Evolutionary conservation across 495 filamentous ascomycete species (phyloP).

Genomic region (Tuber magnatum): DNA sequence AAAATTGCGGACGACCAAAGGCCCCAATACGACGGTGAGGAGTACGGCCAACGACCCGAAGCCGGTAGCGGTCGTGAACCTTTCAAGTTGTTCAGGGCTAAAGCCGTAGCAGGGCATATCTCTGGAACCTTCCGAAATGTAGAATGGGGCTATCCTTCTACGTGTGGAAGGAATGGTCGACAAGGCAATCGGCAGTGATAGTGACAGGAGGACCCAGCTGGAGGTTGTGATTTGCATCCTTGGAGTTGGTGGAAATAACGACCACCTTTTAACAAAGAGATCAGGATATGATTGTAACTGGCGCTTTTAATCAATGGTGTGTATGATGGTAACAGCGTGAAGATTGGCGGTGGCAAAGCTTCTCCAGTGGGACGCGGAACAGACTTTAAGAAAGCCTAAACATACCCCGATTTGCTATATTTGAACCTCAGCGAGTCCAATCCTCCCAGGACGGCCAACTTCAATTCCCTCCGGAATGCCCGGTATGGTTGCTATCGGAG

Average conservation of each 20-base stretch:
- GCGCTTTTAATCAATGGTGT: neutral
- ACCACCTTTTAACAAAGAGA: neutral
- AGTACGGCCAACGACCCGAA: slow-evolving; percentile 19
- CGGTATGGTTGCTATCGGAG: neutral
- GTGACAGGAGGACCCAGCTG: neutral
- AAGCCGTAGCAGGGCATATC: slow-evolving; percentile 12
- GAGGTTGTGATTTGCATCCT: neutral
- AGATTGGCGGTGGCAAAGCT: neutral
- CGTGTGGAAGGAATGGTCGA: neutral
- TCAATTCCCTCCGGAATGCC: neutral
- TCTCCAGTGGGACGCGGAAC: neutral
- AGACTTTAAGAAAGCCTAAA: slow-evolving; percentile 1
- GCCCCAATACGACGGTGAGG: slow-evolving; percentile 19
- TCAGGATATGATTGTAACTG: neutral
- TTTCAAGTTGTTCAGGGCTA: slow-evolving; percentile 19
- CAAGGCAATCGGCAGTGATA: neutral
- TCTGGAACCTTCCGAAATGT: neutral
- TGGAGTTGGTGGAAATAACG: neutral
- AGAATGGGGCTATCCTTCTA: neutral
- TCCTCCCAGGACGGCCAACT: neutral
- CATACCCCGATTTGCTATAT: slow-evolving; percentile 1
- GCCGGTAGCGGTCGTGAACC: slow-evolving; percentile 16
- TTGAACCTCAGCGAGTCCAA: neutral
- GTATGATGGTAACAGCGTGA: neutral
- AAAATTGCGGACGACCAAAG: slow-evolving; percentile 23